These are phyloP conservation scores for Syncephalastrum sp. DNA, from an alignment of 371 early-diverging fungal species.

Conservation along the genomic window DNA sequence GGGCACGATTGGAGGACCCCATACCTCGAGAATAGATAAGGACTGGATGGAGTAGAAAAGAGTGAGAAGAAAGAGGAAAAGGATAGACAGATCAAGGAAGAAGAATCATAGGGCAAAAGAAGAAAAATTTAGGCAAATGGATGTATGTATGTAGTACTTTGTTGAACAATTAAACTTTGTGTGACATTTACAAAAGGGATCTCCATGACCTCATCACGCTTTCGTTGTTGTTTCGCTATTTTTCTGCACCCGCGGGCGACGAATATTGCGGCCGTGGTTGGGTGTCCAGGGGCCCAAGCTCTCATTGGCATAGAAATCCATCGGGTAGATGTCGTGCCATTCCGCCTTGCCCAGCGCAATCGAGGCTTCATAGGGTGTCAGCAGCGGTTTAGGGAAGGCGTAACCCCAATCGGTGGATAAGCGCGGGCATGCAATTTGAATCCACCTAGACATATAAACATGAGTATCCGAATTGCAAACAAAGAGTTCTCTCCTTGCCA, in stretches of 20 bases:
- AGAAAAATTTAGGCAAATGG: neutral
- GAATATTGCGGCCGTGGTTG: slow-evolving; percentile 69
- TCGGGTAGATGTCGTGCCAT: slow-evolving; percentile 91
- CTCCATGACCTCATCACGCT: neutral
- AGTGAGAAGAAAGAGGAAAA: slow-evolving; percentile 1
- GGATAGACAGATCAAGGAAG: neutral
- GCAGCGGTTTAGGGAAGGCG: slow-evolving; percentile 90
- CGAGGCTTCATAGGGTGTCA: slow-evolving; percentile 97
- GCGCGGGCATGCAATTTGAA: slow-evolving; percentile 98
- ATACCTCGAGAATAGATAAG: neutral
- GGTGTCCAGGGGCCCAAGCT: slow-evolving; percentile 95
- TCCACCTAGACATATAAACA: slow-evolving; percentile 60
- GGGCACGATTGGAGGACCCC: slow-evolving; percentile 12
- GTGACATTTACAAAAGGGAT: slow-evolving; percentile 2
- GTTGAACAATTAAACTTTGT: slow-evolving; percentile 1
- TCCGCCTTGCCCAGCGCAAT: slow-evolving; percentile 73
- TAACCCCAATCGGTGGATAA: slow-evolving; percentile 99
- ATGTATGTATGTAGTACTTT: too few relatives aligned
- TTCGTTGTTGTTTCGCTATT: neutral
- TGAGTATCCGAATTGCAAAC: neutral
- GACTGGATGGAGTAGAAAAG: neutral
- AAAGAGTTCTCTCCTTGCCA: neutral
- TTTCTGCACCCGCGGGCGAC: slow-evolving; percentile 7
- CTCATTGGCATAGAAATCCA: slow-evolving; percentile 96
- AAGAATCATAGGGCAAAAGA: neutral